Percentiles rank a stretch among this genome's conserved stretches.
Conservation (phyloP, 495 filamentous ascomycete species). For the Evansstolkia leycettana region DNA sequence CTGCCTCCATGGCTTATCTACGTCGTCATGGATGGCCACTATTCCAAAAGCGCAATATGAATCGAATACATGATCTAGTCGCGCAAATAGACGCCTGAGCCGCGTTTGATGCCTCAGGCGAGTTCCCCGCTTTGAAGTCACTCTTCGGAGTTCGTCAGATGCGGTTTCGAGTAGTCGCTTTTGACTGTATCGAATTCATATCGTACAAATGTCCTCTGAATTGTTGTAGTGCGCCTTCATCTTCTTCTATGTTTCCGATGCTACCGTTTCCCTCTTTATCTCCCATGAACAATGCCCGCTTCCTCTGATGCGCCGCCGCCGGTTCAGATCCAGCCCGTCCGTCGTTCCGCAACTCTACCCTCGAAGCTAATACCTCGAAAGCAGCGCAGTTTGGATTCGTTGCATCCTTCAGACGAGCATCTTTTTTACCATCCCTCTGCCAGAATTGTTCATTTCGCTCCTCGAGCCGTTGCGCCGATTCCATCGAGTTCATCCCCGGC, state of each 20-base stretch:
- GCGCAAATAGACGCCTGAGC: background rate
- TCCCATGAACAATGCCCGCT: conserved; percentile 28
- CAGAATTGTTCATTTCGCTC: conserved; percentile 52
- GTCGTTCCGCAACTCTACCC: conserved; percentile 49
- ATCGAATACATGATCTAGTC: no score
- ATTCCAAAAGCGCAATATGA: no score
- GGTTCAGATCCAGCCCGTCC: conserved; percentile 25
- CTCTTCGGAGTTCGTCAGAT: background rate
- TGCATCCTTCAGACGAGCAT: conserved; percentile 45
- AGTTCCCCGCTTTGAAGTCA: background rate
- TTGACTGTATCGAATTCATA: no score
- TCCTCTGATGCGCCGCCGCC: conserved; percentile 23
- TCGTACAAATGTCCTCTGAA: conserved; percentile 6
- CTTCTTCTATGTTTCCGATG: conserved; percentile 3
- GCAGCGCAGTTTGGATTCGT: conserved; percentile 22
- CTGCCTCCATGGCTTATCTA: no score
- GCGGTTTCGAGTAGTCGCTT: no score
- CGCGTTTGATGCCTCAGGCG: background rate
- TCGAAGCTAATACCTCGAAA: conserved; percentile 29
- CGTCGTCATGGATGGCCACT: no score
- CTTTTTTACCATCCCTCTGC: conserved; percentile 57
- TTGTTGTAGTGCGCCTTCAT: conserved; percentile 9
- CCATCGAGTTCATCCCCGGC: conserved; percentile 27
- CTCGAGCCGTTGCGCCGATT: conserved; percentile 26
- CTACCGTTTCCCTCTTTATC: conserved; percentile 1